A percentile compares a stretch with the other conserved stretches of the same genome.
phyloP scores from a whole-genome alignment of 2,329 filamentous ascomycete species.

The Xylariaceae sp. region DNA sequence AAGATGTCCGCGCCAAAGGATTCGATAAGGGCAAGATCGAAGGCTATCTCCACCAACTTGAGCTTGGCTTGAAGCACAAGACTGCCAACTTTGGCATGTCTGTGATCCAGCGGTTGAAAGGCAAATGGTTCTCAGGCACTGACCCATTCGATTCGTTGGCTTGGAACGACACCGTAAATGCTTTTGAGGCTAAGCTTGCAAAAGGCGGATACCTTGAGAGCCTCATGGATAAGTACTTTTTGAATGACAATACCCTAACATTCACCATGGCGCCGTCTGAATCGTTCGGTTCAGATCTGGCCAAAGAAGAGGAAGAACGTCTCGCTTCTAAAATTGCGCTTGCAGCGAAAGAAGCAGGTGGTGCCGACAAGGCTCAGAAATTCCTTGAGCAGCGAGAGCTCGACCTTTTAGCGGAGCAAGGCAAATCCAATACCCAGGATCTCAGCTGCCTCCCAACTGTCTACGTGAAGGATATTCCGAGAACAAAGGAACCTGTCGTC shows the following conservation, averaged over 20 bases:
- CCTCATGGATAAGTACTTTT: slow-evolving; percentile 82
- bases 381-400: slow-evolving; percentile 76
- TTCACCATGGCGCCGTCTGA: slow-evolving; percentile 92
- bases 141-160: slow-evolving; percentile 88
- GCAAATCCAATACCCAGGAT: slow-evolving; percentile 79
- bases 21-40: slow-evolving; percentile 91
- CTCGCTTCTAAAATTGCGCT: slow-evolving; percentile 72
- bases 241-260: slow-evolving; percentile 81
- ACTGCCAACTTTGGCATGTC: slow-evolving; percentile 92
- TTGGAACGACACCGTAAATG: slow-evolving; percentile 84
- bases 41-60: slow-evolving; percentile 88
- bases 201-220: slow-evolving; percentile 79
- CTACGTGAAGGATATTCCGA: slow-evolving; percentile 83
- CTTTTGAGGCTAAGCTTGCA: slow-evolving; percentile 75
- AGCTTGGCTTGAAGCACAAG: slow-evolving; percentile 93
- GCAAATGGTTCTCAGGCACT: slow-evolving; percentile 92
- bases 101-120: slow-evolving; percentile 82
- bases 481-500: slow-evolving; percentile 61
- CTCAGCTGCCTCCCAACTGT: slow-evolving; percentile 85
- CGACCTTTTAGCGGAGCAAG: slow-evolving; percentile 76
- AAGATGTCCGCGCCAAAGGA: slow-evolving; percentile 67
- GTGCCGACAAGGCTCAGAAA: slow-evolving; percentile 67
- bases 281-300: slow-evolving; percentile 70
- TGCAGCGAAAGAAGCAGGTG: slow-evolving; percentile 65
- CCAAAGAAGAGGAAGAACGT: slow-evolving; percentile 71